Evolutionary conservation across 2,329 filamentous ascomycete genomes (phyloP).

Genomic region (Pseudogymnoascus sp.): DNA sequence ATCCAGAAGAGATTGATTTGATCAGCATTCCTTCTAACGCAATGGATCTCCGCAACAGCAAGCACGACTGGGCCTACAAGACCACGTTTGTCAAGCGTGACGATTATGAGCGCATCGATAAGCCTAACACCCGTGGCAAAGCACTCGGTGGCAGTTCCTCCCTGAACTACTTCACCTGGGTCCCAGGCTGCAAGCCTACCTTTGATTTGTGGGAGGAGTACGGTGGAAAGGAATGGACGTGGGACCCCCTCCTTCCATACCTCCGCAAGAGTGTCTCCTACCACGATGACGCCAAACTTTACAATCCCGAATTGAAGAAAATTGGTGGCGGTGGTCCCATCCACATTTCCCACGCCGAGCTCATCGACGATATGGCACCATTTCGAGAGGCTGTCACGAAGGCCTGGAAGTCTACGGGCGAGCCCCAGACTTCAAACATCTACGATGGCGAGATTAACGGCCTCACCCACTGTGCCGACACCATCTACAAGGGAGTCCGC

Average conservation of each 20-base stretch:
- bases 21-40: slow-evolving; percentile 46
- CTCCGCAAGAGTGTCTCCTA: too few relatives aligned
- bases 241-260: too few relatives aligned
- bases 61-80: slow-evolving; percentile 55
- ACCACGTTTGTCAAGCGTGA: slow-evolving; percentile 32
- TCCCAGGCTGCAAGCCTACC: too few relatives aligned
- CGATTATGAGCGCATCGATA: too few relatives aligned
- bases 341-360: slow-evolving; percentile 45
- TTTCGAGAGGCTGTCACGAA: slow-evolving; percentile 43
- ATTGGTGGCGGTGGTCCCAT: slow-evolving; percentile 47
- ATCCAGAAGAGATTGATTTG: slow-evolving; percentile 41
- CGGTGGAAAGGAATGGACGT: too few relatives aligned
- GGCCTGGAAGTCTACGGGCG: slow-evolving; percentile 47
- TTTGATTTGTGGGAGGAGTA: too few relatives aligned
- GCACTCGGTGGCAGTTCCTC: too few relatives aligned
- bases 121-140: too few relatives aligned
- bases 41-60: slow-evolving; percentile 45
- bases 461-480: slow-evolving; percentile 44
- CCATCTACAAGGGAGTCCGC: slow-evolving; percentile 48
- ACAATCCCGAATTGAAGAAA: slow-evolving; percentile 37
- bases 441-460: slow-evolving; percentile 48
- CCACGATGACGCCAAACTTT: slow-evolving; percentile 27
- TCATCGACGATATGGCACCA: slow-evolving; percentile 42
- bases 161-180: too few relatives aligned
- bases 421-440: slow-evolving; percentile 41